Percentiles rank a stretch among this genome's conserved stretches.
These are phyloP conservation scores for Dicorynia guianensis DNA, from an alignment of 306 rosid genomes.

Conservation along the genomic window DNA sequence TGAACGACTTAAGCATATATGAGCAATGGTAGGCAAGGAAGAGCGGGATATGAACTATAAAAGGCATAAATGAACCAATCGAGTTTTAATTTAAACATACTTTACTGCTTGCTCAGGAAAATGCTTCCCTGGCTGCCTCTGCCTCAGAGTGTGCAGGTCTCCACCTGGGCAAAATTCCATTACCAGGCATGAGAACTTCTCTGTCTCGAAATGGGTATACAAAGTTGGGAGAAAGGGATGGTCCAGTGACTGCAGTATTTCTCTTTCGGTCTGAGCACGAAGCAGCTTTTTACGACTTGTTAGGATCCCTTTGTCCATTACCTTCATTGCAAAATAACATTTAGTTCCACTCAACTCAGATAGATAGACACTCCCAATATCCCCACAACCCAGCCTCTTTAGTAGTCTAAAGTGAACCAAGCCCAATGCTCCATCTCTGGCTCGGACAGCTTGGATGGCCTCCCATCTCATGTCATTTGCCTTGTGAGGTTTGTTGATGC, in stretches of 20 bases:
- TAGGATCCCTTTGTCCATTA: constrained; percentile 97
- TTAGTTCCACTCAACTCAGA: constrained; percentile 96
- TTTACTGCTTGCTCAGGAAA: constrained; percentile 99
- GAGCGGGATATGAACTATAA: constrained; percentile 26
- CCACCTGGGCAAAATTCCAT: constrained; percentile 99
- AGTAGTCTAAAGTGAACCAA: constrained; percentile 88
- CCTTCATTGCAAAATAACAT: constrained; percentile 97
- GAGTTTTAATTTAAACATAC: constrained; percentile 67
- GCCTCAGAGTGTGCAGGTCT: constrained; percentile 94
- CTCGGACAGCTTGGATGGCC: constrained; percentile 88
- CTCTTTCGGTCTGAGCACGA: constrained; percentile 98
- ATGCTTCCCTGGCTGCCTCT: constrained; percentile 98
- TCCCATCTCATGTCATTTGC: constrained; percentile 99
- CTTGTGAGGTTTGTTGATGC: constrained; percentile 92
- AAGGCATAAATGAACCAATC: constrained; percentile 13
- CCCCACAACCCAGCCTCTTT: constrained; percentile 98
- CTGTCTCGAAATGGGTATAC: constrained; percentile 97
- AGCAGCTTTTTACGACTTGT: constrained; percentile 94
- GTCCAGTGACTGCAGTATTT: constrained; percentile 91
- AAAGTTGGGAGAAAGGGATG: constrained; percentile 97
- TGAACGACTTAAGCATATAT: not conserved
- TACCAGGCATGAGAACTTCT: constrained; percentile 96
- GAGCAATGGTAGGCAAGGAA: constrained; percentile 7
- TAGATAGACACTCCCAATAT: constrained; percentile 96
- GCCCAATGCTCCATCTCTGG: constrained; percentile 84